These are phyloP conservation scores for Arxiozyma slooffiae DNA, from an alignment of 1,139 yeast species.

Conservation along the genomic window DNA sequence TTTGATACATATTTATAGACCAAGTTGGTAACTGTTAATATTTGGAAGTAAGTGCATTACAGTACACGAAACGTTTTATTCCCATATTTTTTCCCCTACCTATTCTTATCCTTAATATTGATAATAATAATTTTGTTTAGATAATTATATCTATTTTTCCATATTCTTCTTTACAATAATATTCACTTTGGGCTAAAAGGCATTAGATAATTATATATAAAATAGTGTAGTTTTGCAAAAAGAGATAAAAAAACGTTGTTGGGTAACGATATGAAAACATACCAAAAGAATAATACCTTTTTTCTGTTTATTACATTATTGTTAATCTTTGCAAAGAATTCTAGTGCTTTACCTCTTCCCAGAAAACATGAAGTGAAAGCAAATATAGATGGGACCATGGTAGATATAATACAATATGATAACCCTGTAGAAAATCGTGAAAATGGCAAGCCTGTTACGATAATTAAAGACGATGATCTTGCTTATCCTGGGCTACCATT, in stretches of 20 bases:
- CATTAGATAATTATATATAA: background rate
- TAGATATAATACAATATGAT: slow-evolving; percentile 1
- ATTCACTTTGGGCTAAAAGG: background rate
- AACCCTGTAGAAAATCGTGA: background rate
- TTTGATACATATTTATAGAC: background rate
- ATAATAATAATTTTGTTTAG: background rate
- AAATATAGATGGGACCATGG: background rate
- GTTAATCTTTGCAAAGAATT: background rate
- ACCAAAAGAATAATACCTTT: background rate
- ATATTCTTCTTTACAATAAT: background rate
- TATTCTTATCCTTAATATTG: too few relatives aligned
- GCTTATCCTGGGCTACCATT: background rate
- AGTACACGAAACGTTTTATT: background rate
- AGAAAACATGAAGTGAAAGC: background rate
- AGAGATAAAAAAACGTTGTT: background rate
- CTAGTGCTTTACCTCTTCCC: background rate
- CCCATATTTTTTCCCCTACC: background rate
- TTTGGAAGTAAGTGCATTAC: background rate
- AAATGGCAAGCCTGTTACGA: background rate
- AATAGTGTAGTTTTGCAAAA: too few relatives aligned
- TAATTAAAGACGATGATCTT: background rate
- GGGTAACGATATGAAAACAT: background rate
- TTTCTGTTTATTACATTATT: background rate
- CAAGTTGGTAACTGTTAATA: background rate
- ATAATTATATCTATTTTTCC: background rate